Percentiles rank a stretch among this genome's conserved stretches.
Evolutionary conservation across 768 basidiomycete species (phyloP).

Genomic region (Thelephora aurantiotincta): DNA sequence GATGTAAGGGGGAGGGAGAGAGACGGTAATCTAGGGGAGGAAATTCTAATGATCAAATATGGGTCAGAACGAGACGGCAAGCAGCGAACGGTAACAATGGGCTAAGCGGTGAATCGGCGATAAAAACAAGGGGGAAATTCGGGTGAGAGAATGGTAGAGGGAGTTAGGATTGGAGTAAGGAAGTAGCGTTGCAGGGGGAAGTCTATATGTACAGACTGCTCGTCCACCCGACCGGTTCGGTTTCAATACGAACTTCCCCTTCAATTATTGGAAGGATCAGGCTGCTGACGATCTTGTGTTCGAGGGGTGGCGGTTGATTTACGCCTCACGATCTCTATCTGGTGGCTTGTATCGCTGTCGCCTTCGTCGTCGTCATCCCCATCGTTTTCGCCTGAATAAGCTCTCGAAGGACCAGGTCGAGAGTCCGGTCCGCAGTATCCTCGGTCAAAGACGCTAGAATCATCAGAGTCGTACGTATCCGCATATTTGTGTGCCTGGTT

Average conservation of each 20-base stretch:
- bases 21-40: background rate
- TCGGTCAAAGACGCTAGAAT: slow-evolving; percentile 12
- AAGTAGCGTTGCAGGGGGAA: slow-evolving; percentile 2
- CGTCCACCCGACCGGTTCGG: background rate
- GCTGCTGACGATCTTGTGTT: background rate
- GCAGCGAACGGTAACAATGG: slow-evolving; percentile 7
- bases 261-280: background rate
- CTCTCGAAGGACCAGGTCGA: slow-evolving; percentile 3
- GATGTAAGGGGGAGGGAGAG: background rate
- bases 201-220: background rate
- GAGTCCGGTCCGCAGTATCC: background rate
- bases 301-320: slow-evolving; percentile 10
- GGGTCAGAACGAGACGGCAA: background rate
- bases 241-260: background rate
- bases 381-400: slow-evolving; percentile 15
- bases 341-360: slow-evolving; percentile 17
- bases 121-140: slow-evolving; percentile 1
- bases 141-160: background rate
- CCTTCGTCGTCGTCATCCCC: slow-evolving; percentile 21
- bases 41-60: background rate
- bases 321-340: slow-evolving; percentile 15
- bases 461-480: slow-evolving; percentile 10
- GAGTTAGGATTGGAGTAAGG: background rate
- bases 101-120: slow-evolving; percentile 3
- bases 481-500: slow-evolving; percentile 14